Evolutionary conservation across 2,329 filamentous ascomycete species (phyloP).

Genomic region (Uncinocarpus reesii): DNA sequence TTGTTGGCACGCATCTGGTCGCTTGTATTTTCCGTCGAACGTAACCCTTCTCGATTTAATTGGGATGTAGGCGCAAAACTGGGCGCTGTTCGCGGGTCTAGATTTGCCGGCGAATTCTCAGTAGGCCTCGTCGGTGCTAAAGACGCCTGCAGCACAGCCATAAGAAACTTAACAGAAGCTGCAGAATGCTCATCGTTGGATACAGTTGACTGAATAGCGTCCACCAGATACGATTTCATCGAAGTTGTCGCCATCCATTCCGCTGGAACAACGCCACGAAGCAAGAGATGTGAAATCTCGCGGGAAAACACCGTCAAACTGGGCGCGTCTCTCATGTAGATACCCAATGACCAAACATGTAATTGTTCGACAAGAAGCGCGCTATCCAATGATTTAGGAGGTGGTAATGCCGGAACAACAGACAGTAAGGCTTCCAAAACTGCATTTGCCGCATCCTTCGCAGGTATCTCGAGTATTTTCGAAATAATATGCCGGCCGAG

Average conservation of each 20-base stretch:
- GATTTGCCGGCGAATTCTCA: not conserved
- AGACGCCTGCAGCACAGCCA: constrained; percentile 9
- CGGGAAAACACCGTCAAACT: constrained; percentile 25
- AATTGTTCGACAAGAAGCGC: constrained; percentile 24
- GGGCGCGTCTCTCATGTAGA: constrained; percentile 20
- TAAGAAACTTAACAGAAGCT: constrained; percentile 18
- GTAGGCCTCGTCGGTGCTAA: not conserved
- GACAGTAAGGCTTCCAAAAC: constrained; percentile 27
- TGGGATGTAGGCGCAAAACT: not conserved
- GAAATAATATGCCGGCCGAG: constrained; percentile 28
- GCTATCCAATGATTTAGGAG: constrained; percentile 13
- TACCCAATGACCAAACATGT: constrained; percentile 26
- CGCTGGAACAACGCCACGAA: constrained; percentile 25
- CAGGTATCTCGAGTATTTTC: constrained; percentile 24
- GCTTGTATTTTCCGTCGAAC: not conserved
- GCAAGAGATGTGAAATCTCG: constrained; percentile 29
- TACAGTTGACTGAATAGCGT: constrained; percentile 31
- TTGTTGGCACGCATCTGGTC: not conserved
- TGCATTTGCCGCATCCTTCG: constrained; percentile 30
- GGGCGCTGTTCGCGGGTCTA: not conserved
- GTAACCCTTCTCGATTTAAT: not conserved
- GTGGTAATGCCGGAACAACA: constrained; percentile 19
- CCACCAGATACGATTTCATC: constrained; percentile 30
- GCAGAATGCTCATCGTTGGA: constrained; percentile 27
- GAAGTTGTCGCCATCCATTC: constrained; percentile 34